phyloP scores from a whole-genome alignment of 78 protist species.

The Dictyostelium purpureum region DNA sequence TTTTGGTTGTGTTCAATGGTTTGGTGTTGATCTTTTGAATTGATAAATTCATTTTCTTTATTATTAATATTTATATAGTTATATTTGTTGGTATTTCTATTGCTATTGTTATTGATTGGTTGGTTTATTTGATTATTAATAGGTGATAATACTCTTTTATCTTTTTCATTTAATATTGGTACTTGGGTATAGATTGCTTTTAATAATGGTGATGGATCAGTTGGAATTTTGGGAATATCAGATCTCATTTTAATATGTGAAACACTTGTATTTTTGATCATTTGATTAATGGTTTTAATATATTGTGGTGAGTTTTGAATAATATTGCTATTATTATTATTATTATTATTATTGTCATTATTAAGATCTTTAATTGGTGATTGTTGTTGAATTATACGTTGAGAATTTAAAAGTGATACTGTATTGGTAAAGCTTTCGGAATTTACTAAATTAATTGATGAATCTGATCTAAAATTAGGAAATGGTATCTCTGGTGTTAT shows the following conservation, averaged over 20 bases:
- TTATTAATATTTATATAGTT: neutral
- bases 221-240: neutral
- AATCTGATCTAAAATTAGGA: conserved; percentile 46
- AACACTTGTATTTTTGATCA: conserved; percentile 20
- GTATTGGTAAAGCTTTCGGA: neutral
- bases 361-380: neutral
- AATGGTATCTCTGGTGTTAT: conserved; percentile 46
- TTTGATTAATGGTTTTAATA: neutral
- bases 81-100: neutral
- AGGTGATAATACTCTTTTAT: conserved; percentile 18
- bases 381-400: neutral
- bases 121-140: neutral
- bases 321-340: neutral
- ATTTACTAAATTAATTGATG: conserved; percentile 24
- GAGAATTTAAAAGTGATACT: neutral
- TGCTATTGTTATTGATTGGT: neutral
- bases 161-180: conserved; percentile 2
- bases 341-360: no score
- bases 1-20: neutral
- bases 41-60: neutral
- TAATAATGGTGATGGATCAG: conserved; percentile 17
- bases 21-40: neutral
- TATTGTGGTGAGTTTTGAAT: neutral
- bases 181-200: conserved; percentile 4
- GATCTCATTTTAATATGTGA: conserved; percentile 1